Evolutionary conservation across 2,329 filamentous ascomycete species (phyloP), one percentile per base, ranked within the genome.

Genomic region (Lecanicillium sp.): DNA sequence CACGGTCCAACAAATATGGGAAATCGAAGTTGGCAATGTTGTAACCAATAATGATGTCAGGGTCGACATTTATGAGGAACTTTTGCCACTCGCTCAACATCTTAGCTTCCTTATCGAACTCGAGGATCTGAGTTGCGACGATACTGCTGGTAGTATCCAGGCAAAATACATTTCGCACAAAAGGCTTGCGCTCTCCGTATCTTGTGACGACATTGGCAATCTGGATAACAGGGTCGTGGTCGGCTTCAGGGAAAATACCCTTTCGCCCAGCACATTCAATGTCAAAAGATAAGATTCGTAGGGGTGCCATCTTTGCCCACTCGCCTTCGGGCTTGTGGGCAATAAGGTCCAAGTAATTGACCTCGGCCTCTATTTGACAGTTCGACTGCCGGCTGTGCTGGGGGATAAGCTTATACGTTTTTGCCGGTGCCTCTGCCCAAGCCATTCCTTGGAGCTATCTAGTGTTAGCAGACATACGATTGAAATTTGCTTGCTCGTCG

Each of bases 11-110:
- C 0, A 98, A 75, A 56, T 98, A 98, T 0, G 90, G 90, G 47
- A 98, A 97, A 68, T 98, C 92, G 62, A 98, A 98, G 65, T 98
- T 98, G 56, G 86, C 71, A 64, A 94, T 98, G 61, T 98, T 98
- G 79, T 98, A 98, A 33, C 92, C 92, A 40, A 94, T 98, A 54
- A 98, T 95, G 47, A 98, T 85, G 64, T 98, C 92, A 1, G 92
- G 90, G 49, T 98, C 92, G 1, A 92, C 87, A 52, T 87, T 79
- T 50, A 94, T 74, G 13, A 98, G 62, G 48, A 98, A 98, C 43
- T 94, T 75, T 53, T 85, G 81, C 92, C 92, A 98, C 30, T 81
- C 79, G 62, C 82, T 79, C n/a, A 98, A 71, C 89, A 98, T 92
- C 44, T 88, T 79, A 39, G 84, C 79, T 58, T 98, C 92, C 31